These are phyloP conservation scores for Saccharata proteae DNA, from an alignment of 2,329 filamentous ascomycete species.

Conservation along the genomic window DNA sequence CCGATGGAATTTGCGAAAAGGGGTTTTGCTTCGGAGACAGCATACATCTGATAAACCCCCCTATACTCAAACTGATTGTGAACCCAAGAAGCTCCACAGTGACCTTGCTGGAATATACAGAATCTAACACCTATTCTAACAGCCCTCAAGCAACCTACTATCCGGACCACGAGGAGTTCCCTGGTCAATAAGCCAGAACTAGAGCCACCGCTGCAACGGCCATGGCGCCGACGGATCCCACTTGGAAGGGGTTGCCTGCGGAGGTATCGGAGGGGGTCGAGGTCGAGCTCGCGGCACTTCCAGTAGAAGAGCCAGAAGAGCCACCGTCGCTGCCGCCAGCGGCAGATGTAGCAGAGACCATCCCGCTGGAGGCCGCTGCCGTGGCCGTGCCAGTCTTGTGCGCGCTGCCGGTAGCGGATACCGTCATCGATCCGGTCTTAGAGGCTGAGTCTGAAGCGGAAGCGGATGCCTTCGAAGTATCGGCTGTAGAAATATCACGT, in stretches of 20 bases:
- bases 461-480: constrained; percentile 1
- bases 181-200: neutral
- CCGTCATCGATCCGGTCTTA: constrained; percentile 1
- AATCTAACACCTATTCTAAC: too few relatives aligned
- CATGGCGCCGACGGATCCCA: neutral
- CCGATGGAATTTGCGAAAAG: too few relatives aligned
- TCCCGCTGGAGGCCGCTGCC: neutral
- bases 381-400: neutral
- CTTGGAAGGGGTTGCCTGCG: neutral
- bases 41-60: too few relatives aligned
- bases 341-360: too few relatives aligned
- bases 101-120: neutral
- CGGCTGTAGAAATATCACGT: neutral
- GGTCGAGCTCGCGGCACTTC: neutral
- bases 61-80: too few relatives aligned
- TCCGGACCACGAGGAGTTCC: neutral
- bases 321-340: neutral
- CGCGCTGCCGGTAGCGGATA: neutral
- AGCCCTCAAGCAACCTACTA: neutral
- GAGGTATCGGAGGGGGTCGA: constrained; percentile 1
- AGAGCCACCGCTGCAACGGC: neutral
- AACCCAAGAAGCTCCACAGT: neutral
- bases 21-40: neutral
- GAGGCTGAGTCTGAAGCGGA: neutral
- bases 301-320: neutral